A percentile compares a stretch with the other conserved stretches of the same genome.
phyloP scores from a whole-genome alignment of 371 early-diverging fungal genomes.

The Mortierella sp. region DNA sequence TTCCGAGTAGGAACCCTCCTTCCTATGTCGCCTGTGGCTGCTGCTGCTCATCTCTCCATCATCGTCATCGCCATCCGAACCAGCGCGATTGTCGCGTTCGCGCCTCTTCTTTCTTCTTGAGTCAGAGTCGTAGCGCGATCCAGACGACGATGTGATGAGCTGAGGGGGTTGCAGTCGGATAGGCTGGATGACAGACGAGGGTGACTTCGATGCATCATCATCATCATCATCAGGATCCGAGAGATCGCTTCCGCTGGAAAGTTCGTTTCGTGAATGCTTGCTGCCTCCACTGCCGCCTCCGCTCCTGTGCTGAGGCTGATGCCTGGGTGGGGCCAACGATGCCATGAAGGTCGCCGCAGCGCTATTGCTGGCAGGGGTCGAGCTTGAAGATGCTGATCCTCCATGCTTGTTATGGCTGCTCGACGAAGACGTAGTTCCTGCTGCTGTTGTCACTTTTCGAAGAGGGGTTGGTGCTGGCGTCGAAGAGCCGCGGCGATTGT shows the following conservation, averaged over 20 bases:
- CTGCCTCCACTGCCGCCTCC: conserved; percentile 17
- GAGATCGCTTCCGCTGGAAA: conserved; percentile 47
- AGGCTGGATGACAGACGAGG: conserved; percentile 15
- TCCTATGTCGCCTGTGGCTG: conserved; percentile 33
- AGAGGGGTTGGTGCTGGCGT: conserved; percentile 38
- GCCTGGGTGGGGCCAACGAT: conserved; percentile 20
- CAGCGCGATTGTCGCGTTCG: conserved; percentile 2
- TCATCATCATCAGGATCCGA: conserved; percentile 43
- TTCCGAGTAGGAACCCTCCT: conserved; percentile 45
- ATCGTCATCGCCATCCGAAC: conserved; percentile 14
- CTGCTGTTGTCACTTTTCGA: conserved; percentile 25
- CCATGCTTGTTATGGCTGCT: conserved; percentile 14
- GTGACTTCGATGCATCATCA: conserved; percentile 1
- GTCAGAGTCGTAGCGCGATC: conserved; percentile 36
- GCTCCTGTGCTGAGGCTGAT: conserved; percentile 2
- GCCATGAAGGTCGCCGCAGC: conserved; percentile 11
- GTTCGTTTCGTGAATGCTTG: conserved; percentile 29
- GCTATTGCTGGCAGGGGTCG: conserved; percentile 19
- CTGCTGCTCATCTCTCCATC: conserved; percentile 22
- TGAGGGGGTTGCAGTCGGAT: conserved; percentile 54
- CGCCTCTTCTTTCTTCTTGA: conserved; percentile 34
- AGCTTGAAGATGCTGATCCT: conserved; percentile 16
- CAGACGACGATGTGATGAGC: conserved; percentile 22
- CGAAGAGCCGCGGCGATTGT: conserved; percentile 41
- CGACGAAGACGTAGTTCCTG: not conserved